Base-by-base conservation (phyloP, 805 yeast species). In the Wickerhamiella domercqiae region DNA sequence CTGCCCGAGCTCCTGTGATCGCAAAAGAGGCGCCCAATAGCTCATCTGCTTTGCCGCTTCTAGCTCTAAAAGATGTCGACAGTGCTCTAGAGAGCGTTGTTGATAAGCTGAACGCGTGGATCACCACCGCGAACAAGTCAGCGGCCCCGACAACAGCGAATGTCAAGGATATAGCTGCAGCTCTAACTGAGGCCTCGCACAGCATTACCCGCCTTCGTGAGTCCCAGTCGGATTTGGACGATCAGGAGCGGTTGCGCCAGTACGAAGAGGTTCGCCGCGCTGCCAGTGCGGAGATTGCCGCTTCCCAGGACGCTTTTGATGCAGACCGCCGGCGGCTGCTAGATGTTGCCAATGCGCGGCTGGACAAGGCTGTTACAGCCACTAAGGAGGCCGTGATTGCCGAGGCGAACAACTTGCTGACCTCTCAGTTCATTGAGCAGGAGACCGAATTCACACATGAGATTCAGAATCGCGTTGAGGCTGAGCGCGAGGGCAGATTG, bases 401-500 rank as follows among this genome's bases (percentile, higher is more conserved):
- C 33, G 79, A 81, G 45, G 86, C 84, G 15, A 74, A 74, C 41
- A 84, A 82, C 58, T 75, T 75, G 38, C 68, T 82, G 21, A 63
- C 73, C 7, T 64, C 78, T 53, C 71, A 76, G 39, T 71, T 81
- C 50, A 62, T 75, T 36, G 75, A 73, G 47, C 77, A 78, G 48
- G 72, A 82, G 41, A 69, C 75, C 47, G 74, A 72, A 51, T 74
- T 80, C 54, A 70, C 75, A 44, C 62, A 66, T 37, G 62, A 71
- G 40, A 64, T 83, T 34, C 54, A 66, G 33, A 67, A 70, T 38
- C 68, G 68, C 41, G 68, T 86, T 38, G 86, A 78, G 45, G 45
- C 55, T 9, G 93, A 79, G 64, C 75, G 97, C 60, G 66, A 75
- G 45, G 82, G 84, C 20, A 75, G 90, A 53, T 70, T 86, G 49